phyloP scores from a whole-genome alignment of 208 protist genomes.

The Hexamita inflata region DNA sequence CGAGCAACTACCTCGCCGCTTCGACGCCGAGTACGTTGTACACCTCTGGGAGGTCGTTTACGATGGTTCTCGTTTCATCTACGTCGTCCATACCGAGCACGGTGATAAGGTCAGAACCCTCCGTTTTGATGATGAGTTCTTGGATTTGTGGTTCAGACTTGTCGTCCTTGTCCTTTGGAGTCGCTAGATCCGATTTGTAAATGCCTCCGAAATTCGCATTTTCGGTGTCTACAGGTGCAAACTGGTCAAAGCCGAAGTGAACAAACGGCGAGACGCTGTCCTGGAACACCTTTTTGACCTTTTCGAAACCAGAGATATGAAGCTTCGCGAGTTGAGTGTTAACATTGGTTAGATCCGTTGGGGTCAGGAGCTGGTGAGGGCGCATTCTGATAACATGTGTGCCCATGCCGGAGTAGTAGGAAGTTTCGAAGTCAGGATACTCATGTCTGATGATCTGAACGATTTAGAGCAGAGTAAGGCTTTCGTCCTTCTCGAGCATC shows the following conservation, averaged over 20 bases:
- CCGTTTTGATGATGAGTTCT: constrained; percentile 69
- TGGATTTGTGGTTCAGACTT: not conserved
- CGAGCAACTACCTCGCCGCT: constrained; percentile 54
- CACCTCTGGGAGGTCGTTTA: constrained; percentile 93
- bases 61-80: constrained; percentile 67
- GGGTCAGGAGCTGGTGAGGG: not conserved
- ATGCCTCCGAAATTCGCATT: constrained; percentile 40
- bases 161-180: not conserved
- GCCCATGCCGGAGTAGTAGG: not conserved
- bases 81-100: constrained; percentile 72
- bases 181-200: constrained; percentile 44
- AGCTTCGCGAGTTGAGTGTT: not conserved
- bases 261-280: not conserved
- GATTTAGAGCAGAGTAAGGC: not conserved
- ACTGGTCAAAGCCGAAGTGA: not conserved
- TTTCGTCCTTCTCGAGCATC: not conserved
- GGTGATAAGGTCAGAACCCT: constrained; percentile 75
- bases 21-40: constrained; percentile 78
- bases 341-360: not conserved
- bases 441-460: not conserved
- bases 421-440: not conserved
- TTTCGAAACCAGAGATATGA: not conserved
- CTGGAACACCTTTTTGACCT: not conserved
- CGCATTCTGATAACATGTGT: not conserved
- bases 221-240: constrained; percentile 22